Conservation (phyloP, 176 grass and related monocot species). For the Eragrostis curvula region DNA sequence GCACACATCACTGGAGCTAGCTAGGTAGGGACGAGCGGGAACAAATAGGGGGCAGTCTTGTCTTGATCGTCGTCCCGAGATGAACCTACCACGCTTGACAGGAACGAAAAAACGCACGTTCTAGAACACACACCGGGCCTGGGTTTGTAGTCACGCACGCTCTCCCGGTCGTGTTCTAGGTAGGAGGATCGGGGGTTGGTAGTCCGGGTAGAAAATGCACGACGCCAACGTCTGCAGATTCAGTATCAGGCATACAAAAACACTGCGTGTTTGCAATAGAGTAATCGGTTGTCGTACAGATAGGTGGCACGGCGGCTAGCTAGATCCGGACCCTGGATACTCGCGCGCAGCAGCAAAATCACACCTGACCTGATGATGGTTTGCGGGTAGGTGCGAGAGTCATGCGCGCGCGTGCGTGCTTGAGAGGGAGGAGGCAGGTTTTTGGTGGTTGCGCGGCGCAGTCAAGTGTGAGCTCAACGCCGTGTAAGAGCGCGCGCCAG, state of each 20-base stretch:
- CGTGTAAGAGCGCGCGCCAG: too few relatives aligned
- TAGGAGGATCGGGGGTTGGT: background rate
- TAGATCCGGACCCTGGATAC: too few relatives aligned
- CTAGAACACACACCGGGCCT: background rate
- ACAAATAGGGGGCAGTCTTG: background rate
- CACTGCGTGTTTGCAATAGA: background rate
- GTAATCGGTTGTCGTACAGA: background rate
- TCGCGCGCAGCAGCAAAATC: background rate
- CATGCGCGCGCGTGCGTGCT: too few relatives aligned
- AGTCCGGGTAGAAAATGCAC: background rate
- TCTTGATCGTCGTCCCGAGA: too few relatives aligned
- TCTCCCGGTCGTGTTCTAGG: background rate
- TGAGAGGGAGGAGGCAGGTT: background rate
- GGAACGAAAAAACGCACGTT: background rate
- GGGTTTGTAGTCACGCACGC: background rate
- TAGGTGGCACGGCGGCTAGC: background rate
- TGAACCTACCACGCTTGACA: background rate
- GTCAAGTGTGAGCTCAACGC: background rate
- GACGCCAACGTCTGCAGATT: background rate
- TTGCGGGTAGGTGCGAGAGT: too few relatives aligned
- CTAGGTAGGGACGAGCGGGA: background rate
- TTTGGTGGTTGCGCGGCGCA: background rate
- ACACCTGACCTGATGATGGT: too few relatives aligned
- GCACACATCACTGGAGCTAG: background rate
- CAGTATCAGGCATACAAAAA: background rate